Percentiles rank a stretch among this genome's conserved stretches.
Conservation (phyloP, 164 flowering plant species). For the Stephania japonica region DNA sequence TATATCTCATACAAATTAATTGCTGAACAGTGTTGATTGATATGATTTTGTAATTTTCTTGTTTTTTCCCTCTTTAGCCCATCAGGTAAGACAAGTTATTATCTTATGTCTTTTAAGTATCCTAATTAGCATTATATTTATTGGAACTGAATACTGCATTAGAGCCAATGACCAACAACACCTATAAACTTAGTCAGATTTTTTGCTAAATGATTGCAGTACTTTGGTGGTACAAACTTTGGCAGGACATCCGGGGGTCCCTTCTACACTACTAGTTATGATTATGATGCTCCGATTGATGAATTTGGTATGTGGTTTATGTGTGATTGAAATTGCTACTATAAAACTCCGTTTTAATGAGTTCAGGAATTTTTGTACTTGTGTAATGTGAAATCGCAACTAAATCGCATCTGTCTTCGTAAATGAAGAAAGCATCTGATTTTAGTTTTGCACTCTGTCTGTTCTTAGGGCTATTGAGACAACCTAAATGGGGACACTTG, state of each 20-base stretch:
- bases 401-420: too few species aligned
- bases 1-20: neutral
- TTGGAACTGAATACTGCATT: neutral
- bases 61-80: neutral
- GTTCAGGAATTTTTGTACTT: neutral
- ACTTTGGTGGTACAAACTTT: constrained; percentile 93
- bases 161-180: neutral
- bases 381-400: neutral
- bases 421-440: too few species aligned
- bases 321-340: neutral
- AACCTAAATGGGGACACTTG: constrained; percentile 98
- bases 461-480: constrained; percentile 57
- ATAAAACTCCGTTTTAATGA: neutral
- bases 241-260: constrained; percentile 96
- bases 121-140: neutral
- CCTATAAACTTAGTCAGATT: neutral
- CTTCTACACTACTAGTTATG: constrained; percentile 73
- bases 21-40: neutral
- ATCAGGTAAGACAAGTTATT: neutral
- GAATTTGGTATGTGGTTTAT: constrained; percentile 66
- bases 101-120: neutral
- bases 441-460: neutral
- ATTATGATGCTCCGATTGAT: constrained; percentile 96
- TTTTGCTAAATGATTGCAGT: constrained; percentile 42
- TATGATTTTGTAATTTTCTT: neutral